Percentiles rank a stretch among this genome's conserved stretches.
These are phyloP conservation scores for Aspergillus melleus DNA, from an alignment of 2,329 filamentous ascomycete genomes.

Conservation along the genomic window DNA sequence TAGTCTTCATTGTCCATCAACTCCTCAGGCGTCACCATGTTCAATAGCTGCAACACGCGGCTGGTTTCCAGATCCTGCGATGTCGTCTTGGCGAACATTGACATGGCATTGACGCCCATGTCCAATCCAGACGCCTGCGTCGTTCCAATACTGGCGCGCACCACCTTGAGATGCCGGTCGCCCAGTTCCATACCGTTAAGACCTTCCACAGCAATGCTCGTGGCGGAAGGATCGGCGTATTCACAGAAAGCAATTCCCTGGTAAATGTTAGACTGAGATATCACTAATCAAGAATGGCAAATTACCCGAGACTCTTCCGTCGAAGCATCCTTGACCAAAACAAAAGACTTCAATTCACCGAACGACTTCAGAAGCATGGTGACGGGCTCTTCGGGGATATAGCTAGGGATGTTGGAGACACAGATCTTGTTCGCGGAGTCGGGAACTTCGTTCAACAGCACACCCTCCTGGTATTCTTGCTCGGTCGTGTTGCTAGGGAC, in stretches of 20 bases:
- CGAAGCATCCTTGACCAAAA: constrained; percentile 80
- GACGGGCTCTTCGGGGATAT: constrained; percentile 88
- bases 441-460: constrained; percentile 76
- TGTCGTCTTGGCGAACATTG: constrained; percentile 89
- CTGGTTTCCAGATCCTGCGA: constrained; percentile 76
- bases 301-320: constrained; percentile 85
- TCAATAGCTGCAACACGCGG: constrained; percentile 86
- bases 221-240: constrained; percentile 73
- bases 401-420: constrained; percentile 83
- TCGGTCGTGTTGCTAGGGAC: constrained; percentile 78
- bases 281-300: constrained; percentile 32
- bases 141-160: constrained; percentile 86
- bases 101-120: constrained; percentile 97
- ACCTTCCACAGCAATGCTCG: constrained; percentile 83
- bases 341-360: constrained; percentile 88
- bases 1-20: constrained; percentile 93
- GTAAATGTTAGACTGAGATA: constrained; percentile 14
- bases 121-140: constrained; percentile 91
- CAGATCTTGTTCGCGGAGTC: constrained; percentile 96
- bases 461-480: constrained; percentile 70
- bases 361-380: constrained; percentile 87
- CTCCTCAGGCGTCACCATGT: constrained; percentile 98
- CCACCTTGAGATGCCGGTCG: constrained; percentile 79
- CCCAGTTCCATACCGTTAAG: constrained; percentile 92
- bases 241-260: constrained; percentile 97